These are phyloP conservation scores for Bretschneidera sinensis DNA, from an alignment of 345 rosid species.

Conservation along the genomic window DNA sequence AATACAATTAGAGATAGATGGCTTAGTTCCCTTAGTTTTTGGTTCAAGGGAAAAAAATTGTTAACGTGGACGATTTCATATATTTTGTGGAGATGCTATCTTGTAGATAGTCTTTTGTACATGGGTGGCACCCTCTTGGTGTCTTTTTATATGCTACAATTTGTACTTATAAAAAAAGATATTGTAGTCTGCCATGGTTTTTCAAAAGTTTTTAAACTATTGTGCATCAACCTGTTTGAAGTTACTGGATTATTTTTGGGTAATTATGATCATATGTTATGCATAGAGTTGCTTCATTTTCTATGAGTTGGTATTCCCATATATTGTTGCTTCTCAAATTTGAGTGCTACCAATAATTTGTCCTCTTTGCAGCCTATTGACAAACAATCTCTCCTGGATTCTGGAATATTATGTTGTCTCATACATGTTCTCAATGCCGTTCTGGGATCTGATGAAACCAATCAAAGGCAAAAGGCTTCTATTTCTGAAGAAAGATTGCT, in stretches of 20 bases:
- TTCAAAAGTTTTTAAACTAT: background rate
- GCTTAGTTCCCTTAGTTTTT: no score
- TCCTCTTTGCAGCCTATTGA: conserved; percentile 75
- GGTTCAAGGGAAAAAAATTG: no score
- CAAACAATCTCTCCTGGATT: conserved; percentile 95
- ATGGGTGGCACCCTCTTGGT: no score
- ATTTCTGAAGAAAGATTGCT: conserved; percentile 29
- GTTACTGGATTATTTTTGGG: background rate
- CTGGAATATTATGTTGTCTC: conserved; percentile 97
- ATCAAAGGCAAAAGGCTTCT: conserved; percentile 26
- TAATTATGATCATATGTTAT: background rate
- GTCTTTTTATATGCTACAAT: no score
- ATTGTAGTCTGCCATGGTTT: background rate
- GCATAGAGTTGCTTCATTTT: background rate
- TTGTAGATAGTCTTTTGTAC: no score
- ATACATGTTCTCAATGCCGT: conserved; percentile 76
- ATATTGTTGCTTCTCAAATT: background rate
- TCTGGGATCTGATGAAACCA: conserved; percentile 51
- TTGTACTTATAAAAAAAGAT: background rate
- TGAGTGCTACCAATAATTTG: background rate
- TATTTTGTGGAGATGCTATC: no score
- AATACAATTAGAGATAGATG: no score
- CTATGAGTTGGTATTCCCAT: background rate
- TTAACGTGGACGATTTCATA: no score
- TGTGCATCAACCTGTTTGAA: background rate